These are phyloP conservation scores for Primulina tabacum DNA, from an alignment of 257 asterid genomes.

Conservation along the genomic window DNA sequence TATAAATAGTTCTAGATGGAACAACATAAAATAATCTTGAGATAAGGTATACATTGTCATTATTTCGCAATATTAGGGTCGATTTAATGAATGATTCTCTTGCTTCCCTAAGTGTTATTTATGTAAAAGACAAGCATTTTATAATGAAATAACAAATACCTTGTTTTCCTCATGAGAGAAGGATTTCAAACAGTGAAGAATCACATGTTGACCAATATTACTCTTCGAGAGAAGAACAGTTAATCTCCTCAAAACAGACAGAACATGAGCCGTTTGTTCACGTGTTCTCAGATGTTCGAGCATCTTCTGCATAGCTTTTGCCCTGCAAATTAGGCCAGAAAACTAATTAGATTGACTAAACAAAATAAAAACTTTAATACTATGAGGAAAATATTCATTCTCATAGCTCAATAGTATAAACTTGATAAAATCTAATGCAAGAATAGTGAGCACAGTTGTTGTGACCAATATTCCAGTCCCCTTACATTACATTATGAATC, in stretches of 20 bases:
- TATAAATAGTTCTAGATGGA: too few relatives aligned
- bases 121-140: background rate
- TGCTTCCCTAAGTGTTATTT: background rate
- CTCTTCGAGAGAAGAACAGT: constrained; percentile 38
- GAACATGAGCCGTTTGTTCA: constrained; percentile 30
- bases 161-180: constrained; percentile 39
- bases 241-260: constrained; percentile 32
- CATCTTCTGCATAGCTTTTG: constrained; percentile 53
- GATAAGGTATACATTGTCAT: background rate
- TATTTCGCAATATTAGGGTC: too few relatives aligned
- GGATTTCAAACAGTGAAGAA: constrained; percentile 38
- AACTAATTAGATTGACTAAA: background rate
- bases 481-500: too few relatives aligned
- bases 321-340: constrained; percentile 30
- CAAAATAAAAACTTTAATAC: background rate
- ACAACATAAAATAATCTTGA: background rate
- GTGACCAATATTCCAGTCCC: too few relatives aligned
- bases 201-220: constrained; percentile 56
- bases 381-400: too few relatives aligned
- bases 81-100: background rate
- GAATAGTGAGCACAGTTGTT: too few relatives aligned
- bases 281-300: constrained; percentile 31
- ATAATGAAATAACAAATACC: constrained; percentile 30
- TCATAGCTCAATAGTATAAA: background rate
- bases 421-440: background rate